Conservation (phyloP, 1,139 yeast genomes). For the Blastobotrys elegans region DNA sequence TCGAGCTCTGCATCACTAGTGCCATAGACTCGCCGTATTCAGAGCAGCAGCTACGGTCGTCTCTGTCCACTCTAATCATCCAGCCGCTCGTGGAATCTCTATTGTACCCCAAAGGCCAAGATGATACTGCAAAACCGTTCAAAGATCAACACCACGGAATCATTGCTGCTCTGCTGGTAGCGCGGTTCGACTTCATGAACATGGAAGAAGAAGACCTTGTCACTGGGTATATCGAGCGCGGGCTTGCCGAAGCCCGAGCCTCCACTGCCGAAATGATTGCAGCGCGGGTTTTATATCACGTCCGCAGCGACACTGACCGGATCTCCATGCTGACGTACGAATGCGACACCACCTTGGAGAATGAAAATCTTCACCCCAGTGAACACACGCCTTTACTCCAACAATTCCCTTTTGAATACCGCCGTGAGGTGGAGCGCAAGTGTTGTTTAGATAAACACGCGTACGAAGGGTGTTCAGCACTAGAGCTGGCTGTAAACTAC, state of each 20-base stretch:
- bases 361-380: not conserved
- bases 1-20: conserved; percentile 16
- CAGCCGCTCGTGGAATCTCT: conserved; percentile 24
- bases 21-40: conserved; percentile 29
- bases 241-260: conserved; percentile 30
- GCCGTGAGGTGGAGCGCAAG: conserved; percentile 12
- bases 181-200: conserved; percentile 26
- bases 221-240: conserved; percentile 21
- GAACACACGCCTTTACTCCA: conserved; percentile 18
- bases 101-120: conserved; percentile 13
- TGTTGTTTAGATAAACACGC: conserved; percentile 5
- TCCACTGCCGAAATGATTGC: conserved; percentile 31
- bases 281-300: conserved; percentile 25
- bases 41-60: conserved; percentile 24
- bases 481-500: conserved; percentile 30
- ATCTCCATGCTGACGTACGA: conserved; percentile 30
- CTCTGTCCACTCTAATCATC: conserved; percentile 22
- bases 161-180: conserved; percentile 30
- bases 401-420: conserved; percentile 3
- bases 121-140: conserved; percentile 8
- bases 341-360: conserved; percentile 7
- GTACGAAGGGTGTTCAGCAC: conserved; percentile 25
- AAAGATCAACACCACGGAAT: conserved; percentile 29
- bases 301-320: conserved; percentile 25
- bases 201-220: conserved; percentile 26